A percentile compares a stretch with the other conserved stretches of the same genome.
Conservation (phyloP, 768 basidiomycete species). For the Lentinula edodes region DNA sequence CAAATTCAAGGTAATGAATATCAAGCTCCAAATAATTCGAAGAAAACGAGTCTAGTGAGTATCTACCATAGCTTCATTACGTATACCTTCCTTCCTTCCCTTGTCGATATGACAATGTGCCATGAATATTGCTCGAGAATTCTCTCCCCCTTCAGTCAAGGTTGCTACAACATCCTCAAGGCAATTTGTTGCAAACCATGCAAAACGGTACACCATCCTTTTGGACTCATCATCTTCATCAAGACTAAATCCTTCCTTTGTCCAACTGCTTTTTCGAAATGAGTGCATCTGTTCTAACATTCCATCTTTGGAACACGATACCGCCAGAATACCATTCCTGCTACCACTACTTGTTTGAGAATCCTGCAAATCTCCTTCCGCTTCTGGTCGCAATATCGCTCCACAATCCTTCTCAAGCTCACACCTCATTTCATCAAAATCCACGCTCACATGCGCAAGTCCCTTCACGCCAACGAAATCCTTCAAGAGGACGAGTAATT, state of each 20-base stretch:
- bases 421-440: slow-evolving; percentile 24
- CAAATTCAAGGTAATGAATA: no score
- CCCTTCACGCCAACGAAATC: slow-evolving; percentile 24
- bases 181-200: not conserved
- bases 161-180: not conserved
- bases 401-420: not conserved
- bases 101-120: no score
- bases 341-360: not conserved
- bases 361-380: not conserved
- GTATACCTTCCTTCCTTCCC: no score
- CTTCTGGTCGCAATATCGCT: not conserved
- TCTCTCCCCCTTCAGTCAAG: not conserved
- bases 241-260: not conserved
- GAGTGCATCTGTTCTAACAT: not conserved
- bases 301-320: not conserved
- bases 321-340: not conserved
- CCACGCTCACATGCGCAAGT: slow-evolving; percentile 34
- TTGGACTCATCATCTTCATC: not conserved
- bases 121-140: not conserved
- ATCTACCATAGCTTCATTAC: no score
- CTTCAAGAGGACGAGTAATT: slow-evolving; percentile 23
- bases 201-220: not conserved
- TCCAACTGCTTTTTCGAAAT: not conserved
- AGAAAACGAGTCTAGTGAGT: no score
- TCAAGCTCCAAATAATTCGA: no score